Conservation (phyloP, 169 alveolate genomes). For the Eimeria zaria region DNA sequence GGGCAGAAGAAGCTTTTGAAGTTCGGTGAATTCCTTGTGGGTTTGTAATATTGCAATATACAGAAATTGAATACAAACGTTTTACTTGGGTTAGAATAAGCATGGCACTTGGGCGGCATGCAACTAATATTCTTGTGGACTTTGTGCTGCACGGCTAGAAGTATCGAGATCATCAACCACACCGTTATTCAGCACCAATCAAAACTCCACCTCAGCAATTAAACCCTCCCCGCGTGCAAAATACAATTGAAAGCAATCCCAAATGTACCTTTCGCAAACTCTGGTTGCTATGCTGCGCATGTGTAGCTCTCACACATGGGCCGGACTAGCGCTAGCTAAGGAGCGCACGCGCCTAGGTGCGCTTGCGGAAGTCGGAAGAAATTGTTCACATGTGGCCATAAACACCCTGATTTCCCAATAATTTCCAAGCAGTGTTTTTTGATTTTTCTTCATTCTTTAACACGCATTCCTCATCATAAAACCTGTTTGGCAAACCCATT, state of each 20-base stretch:
- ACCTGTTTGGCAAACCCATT: not conserved
- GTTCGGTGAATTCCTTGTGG: not conserved
- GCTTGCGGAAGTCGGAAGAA: slow-evolving; percentile 3
- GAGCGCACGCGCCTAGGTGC: slow-evolving; percentile 37
- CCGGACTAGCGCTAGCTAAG: slow-evolving; percentile 59
- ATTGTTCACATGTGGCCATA: not conserved
- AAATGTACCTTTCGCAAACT: not conserved
- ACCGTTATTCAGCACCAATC: not conserved
- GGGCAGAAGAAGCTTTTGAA: no score
- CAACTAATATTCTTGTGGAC: not conserved
- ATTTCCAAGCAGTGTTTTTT: not conserved
- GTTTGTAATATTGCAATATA: not conserved
- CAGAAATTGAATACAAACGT: not conserved
- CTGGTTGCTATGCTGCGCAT: not conserved
- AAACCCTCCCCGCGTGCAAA: not conserved
- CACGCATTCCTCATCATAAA: not conserved
- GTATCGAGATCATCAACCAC: not conserved
- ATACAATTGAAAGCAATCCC: not conserved
- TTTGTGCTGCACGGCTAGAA: not conserved
- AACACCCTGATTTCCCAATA: not conserved
- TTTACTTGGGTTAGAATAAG: not conserved
- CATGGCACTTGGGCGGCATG: not conserved
- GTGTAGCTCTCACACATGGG: not conserved
- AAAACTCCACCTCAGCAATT: not conserved
- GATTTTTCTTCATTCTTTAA: not conserved